These are phyloP conservation scores for Claviceps fusiformis DNA, from an alignment of 2,329 filamentous ascomycete genomes.

Conservation along the genomic window DNA sequence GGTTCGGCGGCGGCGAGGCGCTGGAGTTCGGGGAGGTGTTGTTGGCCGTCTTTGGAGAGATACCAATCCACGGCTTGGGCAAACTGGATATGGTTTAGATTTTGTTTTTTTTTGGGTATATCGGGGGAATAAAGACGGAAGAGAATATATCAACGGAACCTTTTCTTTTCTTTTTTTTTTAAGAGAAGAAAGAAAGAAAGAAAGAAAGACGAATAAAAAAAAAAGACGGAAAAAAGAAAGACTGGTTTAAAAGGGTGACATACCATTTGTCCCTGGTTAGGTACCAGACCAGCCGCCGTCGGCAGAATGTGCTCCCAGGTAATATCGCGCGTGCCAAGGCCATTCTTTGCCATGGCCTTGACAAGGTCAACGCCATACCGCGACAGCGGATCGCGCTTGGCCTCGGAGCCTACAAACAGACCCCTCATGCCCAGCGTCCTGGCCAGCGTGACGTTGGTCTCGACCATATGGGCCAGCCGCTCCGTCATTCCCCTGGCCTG, in stretches of 20 bases:
- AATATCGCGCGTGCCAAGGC: conserved; percentile 50
- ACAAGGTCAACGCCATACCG: conserved; percentile 54
- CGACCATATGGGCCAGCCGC: conserved; percentile 47
- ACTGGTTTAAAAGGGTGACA: conserved; percentile 13
- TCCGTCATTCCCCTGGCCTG: conserved; percentile 41
- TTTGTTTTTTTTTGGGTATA: not conserved
- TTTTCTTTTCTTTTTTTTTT: not conserved
- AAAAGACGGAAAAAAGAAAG: not conserved
- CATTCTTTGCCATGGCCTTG: conserved; percentile 49
- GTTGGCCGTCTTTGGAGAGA: conserved; percentile 40
- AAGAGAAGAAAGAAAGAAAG: not conserved
- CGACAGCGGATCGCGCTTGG: conserved; percentile 41
- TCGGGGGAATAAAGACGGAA: not conserved
- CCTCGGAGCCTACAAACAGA: conserved; percentile 34
- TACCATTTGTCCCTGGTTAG: conserved; percentile 56
- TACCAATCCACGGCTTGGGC: conserved; percentile 63
- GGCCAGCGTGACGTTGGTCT: conserved; percentile 50
- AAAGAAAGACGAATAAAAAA: too few relatives aligned
- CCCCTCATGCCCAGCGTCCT: conserved; percentile 24
- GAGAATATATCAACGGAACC: too few relatives aligned
- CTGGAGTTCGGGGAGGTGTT: conserved; percentile 47
- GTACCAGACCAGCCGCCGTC: conserved; percentile 50
- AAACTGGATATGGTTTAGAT: conserved; percentile 33
- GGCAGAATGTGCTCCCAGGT: conserved; percentile 60
- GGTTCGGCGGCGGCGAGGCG: conserved; percentile 41